Evolutionary conservation across 2,329 filamentous ascomycete species (phyloP).

Genomic region (Eurotiales sp.): DNA sequence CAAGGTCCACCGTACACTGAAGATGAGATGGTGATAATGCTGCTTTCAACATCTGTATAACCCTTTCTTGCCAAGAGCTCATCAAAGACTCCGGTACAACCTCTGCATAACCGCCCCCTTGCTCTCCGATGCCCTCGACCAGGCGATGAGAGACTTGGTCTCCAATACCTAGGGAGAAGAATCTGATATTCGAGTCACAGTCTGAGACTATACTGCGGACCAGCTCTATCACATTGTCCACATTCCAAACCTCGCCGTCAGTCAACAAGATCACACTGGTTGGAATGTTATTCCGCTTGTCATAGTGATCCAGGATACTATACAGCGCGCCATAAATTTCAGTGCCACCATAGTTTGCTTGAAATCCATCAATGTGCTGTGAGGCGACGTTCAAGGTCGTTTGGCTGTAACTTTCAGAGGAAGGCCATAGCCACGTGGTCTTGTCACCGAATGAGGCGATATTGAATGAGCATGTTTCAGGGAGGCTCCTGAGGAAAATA

Average conservation of each 20-base stretch:
- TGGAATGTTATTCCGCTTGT: constrained; percentile 44
- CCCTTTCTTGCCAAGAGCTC: constrained; percentile 61
- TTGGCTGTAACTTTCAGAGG: constrained; percentile 47
- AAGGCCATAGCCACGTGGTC: constrained; percentile 46
- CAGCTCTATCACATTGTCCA: constrained; percentile 42
- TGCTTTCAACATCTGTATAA: constrained; percentile 66
- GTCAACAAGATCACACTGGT: constrained; percentile 50
- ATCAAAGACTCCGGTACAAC: constrained; percentile 46
- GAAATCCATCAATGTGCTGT: constrained; percentile 41
- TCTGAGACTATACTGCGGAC: constrained; percentile 33
- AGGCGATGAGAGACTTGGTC: constrained; percentile 49
- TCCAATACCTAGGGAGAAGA: constrained; percentile 57
- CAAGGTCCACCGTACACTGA: constrained; percentile 5
- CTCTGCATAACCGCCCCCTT: constrained; percentile 57
- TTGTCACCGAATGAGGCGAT: constrained; percentile 62
- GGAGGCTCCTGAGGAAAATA: constrained; percentile 64
- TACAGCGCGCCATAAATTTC: constrained; percentile 49
- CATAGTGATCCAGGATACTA: constrained; percentile 46
- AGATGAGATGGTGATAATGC: constrained; percentile 48
- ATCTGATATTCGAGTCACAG: constrained; percentile 43
- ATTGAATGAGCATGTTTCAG: constrained; percentile 63
- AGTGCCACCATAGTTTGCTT: constrained; percentile 52
- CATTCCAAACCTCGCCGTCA: constrained; percentile 54
- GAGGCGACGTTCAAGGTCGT: constrained; percentile 44
- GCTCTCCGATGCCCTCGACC: constrained; percentile 53